Evolutionary conservation across 2,329 filamentous ascomycete species (phyloP).

Genomic region (Claviceps sp.): DNA sequence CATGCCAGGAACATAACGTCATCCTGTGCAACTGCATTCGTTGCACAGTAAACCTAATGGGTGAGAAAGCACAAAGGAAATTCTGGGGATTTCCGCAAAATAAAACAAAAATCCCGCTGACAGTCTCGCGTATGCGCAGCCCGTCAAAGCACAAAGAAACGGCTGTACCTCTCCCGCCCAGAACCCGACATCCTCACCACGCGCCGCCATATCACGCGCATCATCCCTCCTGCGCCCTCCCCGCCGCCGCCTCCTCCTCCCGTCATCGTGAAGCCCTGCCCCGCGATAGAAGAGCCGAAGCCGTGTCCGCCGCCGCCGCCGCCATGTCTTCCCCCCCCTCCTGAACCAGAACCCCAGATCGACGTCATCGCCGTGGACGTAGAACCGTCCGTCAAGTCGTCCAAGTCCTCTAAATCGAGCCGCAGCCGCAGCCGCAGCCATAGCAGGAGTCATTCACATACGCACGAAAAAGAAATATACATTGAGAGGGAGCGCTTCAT

Average conservation of each 20-base stretch:
- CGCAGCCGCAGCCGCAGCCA: conserved; percentile 16
- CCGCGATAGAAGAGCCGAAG: conserved; percentile 6
- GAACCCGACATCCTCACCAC: conserved; percentile 24
- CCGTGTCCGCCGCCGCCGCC: neutral
- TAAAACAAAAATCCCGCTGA: neutral
- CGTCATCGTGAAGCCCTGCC: conserved; percentile 2
- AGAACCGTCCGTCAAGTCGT: conserved; percentile 14
- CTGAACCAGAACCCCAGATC: conserved; percentile 17
- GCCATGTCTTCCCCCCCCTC: conserved; percentile 8
- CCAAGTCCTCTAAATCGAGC: conserved; percentile 5
- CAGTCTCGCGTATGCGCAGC: neutral
- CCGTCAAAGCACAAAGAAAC: conserved; percentile 23
- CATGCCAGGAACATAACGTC: neutral
- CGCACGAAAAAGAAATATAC: conserved; percentile 31
- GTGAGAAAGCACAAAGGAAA: neutral
- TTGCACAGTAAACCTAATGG: neutral
- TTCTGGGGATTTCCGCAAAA: neutral
- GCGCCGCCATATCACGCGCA: conserved; percentile 23
- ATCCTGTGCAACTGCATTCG: neutral
- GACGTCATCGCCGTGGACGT: conserved; percentile 27
- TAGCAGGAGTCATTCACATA: conserved; percentile 9
- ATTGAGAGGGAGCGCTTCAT: conserved; percentile 39
- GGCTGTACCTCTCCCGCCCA: conserved; percentile 28
- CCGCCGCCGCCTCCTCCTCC: conserved; percentile 13
- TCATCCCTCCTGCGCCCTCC: conserved; percentile 23